These are phyloP conservation scores for Arbutus unedo DNA, from an alignment of 148 eudicot genomes.

Conservation along the genomic window DNA sequence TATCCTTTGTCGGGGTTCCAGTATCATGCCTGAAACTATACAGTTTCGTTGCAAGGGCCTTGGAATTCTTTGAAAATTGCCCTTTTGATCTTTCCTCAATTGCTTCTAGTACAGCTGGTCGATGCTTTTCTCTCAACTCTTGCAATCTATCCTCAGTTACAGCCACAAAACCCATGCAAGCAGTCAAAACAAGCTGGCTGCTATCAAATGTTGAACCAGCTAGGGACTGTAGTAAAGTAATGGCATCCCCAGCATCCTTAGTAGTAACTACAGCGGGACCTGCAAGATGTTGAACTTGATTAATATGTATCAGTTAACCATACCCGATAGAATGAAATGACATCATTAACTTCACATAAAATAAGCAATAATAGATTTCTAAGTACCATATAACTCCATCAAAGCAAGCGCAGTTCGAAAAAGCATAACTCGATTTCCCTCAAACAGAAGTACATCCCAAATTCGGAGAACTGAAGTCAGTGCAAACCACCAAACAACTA, in stretches of 20 bases:
- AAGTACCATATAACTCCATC: conserved; percentile 92
- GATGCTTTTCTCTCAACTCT: conserved; percentile 67
- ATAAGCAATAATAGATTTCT: neutral
- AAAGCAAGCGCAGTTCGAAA: conserved; percentile 92
- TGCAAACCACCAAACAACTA: conserved; percentile 7
- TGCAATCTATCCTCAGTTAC: conserved; percentile 68
- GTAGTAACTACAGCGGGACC: conserved; percentile 88
- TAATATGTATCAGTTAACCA: conserved; percentile 6
- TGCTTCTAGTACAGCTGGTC: conserved; percentile 58
- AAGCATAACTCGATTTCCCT: conserved; percentile 95
- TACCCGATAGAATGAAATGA: neutral
- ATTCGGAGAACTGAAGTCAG: conserved; percentile 71
- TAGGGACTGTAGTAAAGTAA: conserved; percentile 72
- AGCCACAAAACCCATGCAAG: conserved; percentile 79
- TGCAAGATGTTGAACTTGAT: conserved; percentile 27
- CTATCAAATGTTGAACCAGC: conserved; percentile 94
- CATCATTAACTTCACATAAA: neutral
- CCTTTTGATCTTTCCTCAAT: conserved; percentile 68
- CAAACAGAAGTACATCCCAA: conserved; percentile 92
- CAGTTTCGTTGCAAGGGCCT: conserved; percentile 74
- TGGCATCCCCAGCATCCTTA: conserved; percentile 88
- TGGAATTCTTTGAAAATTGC: conserved; percentile 54
- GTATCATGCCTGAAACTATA: conserved; percentile 80
- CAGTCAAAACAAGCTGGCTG: conserved; percentile 94
- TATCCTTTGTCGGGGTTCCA: conserved; percentile 43